Evolutionary conservation across 257 asterid genomes (phyloP), one percentile per base, ranked within the genome.

Genomic region (Henckelia pumila): DNA sequence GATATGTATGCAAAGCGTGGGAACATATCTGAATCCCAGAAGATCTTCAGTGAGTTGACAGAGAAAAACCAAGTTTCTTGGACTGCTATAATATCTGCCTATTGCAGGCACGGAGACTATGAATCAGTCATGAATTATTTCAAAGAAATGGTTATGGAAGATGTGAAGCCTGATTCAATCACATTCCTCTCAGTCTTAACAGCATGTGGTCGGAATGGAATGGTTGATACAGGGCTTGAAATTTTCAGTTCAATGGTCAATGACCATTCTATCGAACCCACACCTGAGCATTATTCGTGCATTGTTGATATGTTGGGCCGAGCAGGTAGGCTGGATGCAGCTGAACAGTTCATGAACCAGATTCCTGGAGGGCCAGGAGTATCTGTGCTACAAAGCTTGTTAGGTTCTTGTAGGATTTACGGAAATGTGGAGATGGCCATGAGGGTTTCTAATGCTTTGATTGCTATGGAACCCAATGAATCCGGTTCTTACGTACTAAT

Each of bases 1-100:
- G 96, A 93, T 66, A 93, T 93, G 98, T 89, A 93, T 2, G 96
- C 98, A 32, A 93, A 90, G 66, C 89, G 95, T 56, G 98, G 98
- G 68, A 90, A 86, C 82, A 88, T 93, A 62, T 52, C n/a, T 50
- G 95, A 93, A 67, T 88, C 98, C 55, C 73, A 66, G 62, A 79
- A 75, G 76, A 85, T 90, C 24, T 93, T 89, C 29, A 14, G 61
- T 6, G 98, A 84, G 78, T 72, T 77, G 37, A 20, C 70, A 1
- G 82, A 82, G 68, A 86, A 71, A 69, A 84, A 64, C 62, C 95
- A 89, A 68, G 83, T 89, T 59, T 75, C 95, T 57, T 89, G 98
- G 98, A 93, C 98, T 22, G 81, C 96, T 8, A 86, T 93, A 60
- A 86, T 93, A 66, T 93, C 97, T 22, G 96, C 98, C 59, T 73